These are phyloP conservation scores for Wallacemonas sp. DNA, from an alignment of 208 protist genomes.

Conservation along the genomic window DNA sequence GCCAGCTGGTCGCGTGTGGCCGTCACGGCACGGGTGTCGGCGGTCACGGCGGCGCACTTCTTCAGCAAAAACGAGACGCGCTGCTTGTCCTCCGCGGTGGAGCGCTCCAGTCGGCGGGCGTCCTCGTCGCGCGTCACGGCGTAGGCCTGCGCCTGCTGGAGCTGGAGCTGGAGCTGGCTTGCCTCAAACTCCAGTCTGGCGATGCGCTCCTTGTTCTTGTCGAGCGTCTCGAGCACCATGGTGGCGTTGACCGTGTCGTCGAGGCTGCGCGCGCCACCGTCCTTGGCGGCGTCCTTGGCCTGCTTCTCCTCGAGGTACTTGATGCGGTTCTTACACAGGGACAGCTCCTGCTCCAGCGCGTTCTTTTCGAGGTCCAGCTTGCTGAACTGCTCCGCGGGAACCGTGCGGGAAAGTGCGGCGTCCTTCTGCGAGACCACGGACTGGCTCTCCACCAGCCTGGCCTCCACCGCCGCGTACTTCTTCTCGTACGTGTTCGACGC, in stretches of 20 bases:
- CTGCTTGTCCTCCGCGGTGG: slow-evolving; percentile 73
- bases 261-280: slow-evolving; percentile 1
- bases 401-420: slow-evolving; percentile 31
- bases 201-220: slow-evolving; percentile 59
- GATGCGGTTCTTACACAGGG: slow-evolving; percentile 41
- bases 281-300: slow-evolving; percentile 6
- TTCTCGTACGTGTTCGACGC: slow-evolving; percentile 37
- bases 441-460: slow-evolving; percentile 42
- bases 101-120: slow-evolving; percentile 36
- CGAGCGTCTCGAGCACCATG: slow-evolving; percentile 55
- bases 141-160: slow-evolving; percentile 53
- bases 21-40: slow-evolving; percentile 39
- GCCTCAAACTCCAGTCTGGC: slow-evolving; percentile 64
- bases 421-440: slow-evolving; percentile 31
- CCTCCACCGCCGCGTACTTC: slow-evolving; percentile 39
- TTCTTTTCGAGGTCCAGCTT: slow-evolving; percentile 44
- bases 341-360: slow-evolving; percentile 40
- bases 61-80: slow-evolving; percentile 78
- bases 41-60: slow-evolving; percentile 62
- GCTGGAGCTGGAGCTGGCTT: slow-evolving; percentile 41
- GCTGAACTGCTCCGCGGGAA: slow-evolving; percentile 33
- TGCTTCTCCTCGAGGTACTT: slow-evolving; percentile 32
- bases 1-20: slow-evolving; percentile 45
- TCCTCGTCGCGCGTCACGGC: slow-evolving; percentile 47
- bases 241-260: slow-evolving; percentile 36